Evolutionary conservation across 2,329 filamentous ascomycete genomes (phyloP), one percentile per base, ranked within the genome.

Genomic region (Aspergillus sp.): DNA sequence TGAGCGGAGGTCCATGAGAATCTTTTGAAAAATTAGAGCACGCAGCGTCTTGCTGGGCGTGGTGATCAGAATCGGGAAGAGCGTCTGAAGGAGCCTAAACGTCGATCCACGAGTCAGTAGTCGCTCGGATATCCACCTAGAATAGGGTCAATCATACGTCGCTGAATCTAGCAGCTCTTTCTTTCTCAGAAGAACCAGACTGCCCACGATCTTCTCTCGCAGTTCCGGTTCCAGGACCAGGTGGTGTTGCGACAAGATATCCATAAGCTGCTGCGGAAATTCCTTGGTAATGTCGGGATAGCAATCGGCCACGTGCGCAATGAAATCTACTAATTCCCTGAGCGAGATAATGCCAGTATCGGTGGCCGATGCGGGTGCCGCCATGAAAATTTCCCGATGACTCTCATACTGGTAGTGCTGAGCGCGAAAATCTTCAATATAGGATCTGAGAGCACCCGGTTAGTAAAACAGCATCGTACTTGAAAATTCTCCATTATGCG

Each of bases 61-160:
- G n/a, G 88, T 82, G 6, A 96, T 86, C 33, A 99, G 83, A 61
- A 99, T 89, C 0, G 93, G 93, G 72, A 97, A 96, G n/a, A 97
- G 80, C 0, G 90, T 92, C 54, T 94, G 93, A 43, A 97, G 81
- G 2, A 97, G 82, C 9, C 77, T 72, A 50, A 14, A 46, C 33
- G 16, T 38, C 43, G 4, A 20, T n/a, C 10, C 22, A 8, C 16
- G 3, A 42, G 40, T 52, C 24, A 55, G 43, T 46, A 45, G 40
- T 22, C 2, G 22, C 13, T 17, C 47, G 19, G 1, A 46, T 14
- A 38, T 19, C 11, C 22, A n/a, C 3, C 22, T 22, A 7, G 20
- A 32, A 46, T 16, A 19, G 8, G 22, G 42, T 19, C 19, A 47
- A 17, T 57, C 73, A 55, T 73, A 79, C 69, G 81, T 85, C 42